Conservation (phyloP, 2,329 filamentous ascomycete genomes). For the Colletotrichum sp. region DNA sequence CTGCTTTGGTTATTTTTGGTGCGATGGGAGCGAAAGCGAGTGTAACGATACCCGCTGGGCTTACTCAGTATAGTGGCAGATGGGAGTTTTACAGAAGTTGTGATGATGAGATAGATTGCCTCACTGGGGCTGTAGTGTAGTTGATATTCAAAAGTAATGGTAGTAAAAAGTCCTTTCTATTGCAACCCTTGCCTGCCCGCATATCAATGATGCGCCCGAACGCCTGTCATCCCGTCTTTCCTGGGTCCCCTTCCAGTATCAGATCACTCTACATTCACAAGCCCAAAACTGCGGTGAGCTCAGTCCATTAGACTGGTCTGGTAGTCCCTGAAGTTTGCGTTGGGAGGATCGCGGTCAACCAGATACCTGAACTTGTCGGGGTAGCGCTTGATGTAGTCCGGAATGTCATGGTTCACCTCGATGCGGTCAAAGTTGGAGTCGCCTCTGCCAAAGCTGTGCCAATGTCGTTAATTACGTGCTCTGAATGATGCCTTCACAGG, state of each 20-base stretch:
- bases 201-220: background rate
- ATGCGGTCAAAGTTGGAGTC: slow-evolving; percentile 29
- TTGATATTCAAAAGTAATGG: background rate
- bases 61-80: background rate
- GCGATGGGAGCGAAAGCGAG: background rate
- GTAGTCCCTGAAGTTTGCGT: slow-evolving; percentile 41
- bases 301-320: background rate
- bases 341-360: slow-evolving; percentile 40
- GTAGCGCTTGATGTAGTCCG: slow-evolving; percentile 40
- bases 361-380: slow-evolving; percentile 37
- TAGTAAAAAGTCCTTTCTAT: background rate
- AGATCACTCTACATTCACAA: background rate
- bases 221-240: background rate
- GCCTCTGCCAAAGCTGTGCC: slow-evolving; percentile 24
- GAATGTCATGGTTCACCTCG: slow-evolving; percentile 45
- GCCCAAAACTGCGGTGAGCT: background rate
- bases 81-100: background rate
- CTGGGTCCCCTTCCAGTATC: background rate
- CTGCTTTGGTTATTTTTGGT: accelerated
- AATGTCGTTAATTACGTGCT: background rate
- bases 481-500: background rate
- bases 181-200: background rate
- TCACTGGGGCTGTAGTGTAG: background rate
- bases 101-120: background rate
- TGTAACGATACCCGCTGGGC: background rate